Base-by-base conservation (phyloP, 495 filamentous ascomycete species). In the Annulohypoxylon moriforme region DNA sequence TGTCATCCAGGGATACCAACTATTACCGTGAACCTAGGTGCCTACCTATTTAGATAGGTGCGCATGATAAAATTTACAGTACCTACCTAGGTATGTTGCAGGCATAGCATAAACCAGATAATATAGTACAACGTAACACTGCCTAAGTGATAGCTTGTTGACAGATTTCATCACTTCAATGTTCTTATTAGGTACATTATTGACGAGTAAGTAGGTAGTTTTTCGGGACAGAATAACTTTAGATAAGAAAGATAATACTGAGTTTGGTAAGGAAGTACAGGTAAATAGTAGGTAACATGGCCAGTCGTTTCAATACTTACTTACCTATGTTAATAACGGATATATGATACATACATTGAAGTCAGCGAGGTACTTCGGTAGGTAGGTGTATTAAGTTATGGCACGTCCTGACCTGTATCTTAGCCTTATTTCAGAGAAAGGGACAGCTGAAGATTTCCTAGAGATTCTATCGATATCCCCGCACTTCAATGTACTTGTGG, bases 391-490 rank as follows among this genome's bases (percentile, higher is more conserved):
- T n/a, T 14, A 5, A 44, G 40, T 44, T 44, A 13, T 2, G 40
- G 40, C 40, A 20, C 16, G 8, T 20, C 27, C 20, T 40, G 36
- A 24, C 20, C 46, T 50, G 3, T 50, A 50, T 27, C 46, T 50
- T 58, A 64, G 42, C 55, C 47, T 49, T 20, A 20, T 65, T 55
- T 56, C 36, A 40, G 38, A 38, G 29, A 49, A 27, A 52, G 40
- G 40, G 42, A 36, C 24, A 53, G 42, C 40, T 44, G 14, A 36
- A 38, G 50, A 29, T 61, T 64, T 72, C 60, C 64, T 56, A 68
- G 46, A 64, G 64, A 36, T 73, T 68, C 65, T 58, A 73, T 63
- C 59, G 49, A 46, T 62, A 52, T 69, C 66, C 71, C 71, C 70
- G 70, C 70, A 72, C 61, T 68, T 44, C 44, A 5, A 68, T 11